Conservation (phyloP, 225 moss, liverwort and hornwort genomes). For the Physcomitrium patens region DNA sequence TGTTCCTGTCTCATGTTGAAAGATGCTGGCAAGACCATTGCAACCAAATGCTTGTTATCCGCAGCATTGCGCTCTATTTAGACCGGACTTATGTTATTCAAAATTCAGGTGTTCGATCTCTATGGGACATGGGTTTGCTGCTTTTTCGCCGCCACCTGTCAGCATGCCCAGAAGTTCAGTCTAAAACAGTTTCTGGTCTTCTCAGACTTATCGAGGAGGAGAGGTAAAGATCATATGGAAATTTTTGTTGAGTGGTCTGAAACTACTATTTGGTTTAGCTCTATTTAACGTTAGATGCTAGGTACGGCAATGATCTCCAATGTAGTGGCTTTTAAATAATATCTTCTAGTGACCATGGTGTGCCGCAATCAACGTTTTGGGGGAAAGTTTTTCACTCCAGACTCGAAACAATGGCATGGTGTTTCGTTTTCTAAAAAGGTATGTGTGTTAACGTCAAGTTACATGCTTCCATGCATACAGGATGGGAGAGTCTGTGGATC, state of each 20-base stretch:
- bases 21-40: constrained; percentile 96
- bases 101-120: constrained; percentile 86
- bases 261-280: background rate
- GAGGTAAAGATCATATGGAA: constrained; percentile 50
- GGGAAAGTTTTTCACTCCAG: background rate
- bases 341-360: constrained; percentile 8
- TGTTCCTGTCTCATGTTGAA: constrained; percentile 91
- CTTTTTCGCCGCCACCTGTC: constrained; percentile 88
- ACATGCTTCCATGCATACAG: constrained; percentile 46
- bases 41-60: constrained; percentile 94
- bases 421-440: background rate
- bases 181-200: constrained; percentile 83
- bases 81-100: constrained; percentile 96
- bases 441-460: background rate
- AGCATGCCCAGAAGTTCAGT: constrained; percentile 87
- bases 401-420: background rate
- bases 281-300: background rate
- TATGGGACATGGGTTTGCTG: constrained; percentile 97
- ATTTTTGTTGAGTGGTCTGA: background rate
- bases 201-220: constrained; percentile 87
- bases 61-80: constrained; percentile 88
- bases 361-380: background rate
- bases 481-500: constrained; percentile 96
- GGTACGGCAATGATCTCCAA: background rate
- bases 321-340: background rate